Base-by-base conservation (phyloP, 371 early-diverging fungal genomes). In the Rhizomucor pusillus region DNA sequence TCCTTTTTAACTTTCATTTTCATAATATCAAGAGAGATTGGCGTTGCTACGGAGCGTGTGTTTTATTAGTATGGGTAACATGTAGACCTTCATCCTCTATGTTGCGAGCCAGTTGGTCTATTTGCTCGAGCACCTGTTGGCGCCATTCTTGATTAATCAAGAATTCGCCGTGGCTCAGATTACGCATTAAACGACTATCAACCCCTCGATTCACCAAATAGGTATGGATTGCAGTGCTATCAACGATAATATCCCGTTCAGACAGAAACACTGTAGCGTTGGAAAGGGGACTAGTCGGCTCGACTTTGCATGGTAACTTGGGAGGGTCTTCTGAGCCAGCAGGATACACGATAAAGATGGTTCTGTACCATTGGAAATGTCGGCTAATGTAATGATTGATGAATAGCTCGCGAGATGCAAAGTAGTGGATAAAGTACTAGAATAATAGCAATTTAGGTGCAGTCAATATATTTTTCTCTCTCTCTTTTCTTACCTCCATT, bases 311-410 rank as follows among this genome's bases (percentile, higher is more conserved):
- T 23, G 44, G 36, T 1, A 50, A 33, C 34, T 24, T 1, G 11
- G 59, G 40, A 24, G 33, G 43, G 5, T 52, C 23, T n/a, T 47
- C 10, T 1, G 57, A 41, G 12, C 47, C n/a, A 14, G 43, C 13
- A 9, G 50, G 34, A 29, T 63, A 49, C 22, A 58, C 60, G 52
- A 84, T 85, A 47, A 78, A 65, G 34, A 79, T 68, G 18, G 75
- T 66, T 50, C 81, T 67, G 52, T 68, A 75, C 88, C 88, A 87
- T 39, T 79, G 77, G 56, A 87, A 85, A 23, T 80, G 80, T 1
- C 86, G 71, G 37, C 71, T 66, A n/a, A 89, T 81, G 49, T 70
- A 86, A 60, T 85, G 66, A 5, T 79, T 79, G 22, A 81, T 85
- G 47, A 80, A 80, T 3, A 89, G 62, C 50, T 89, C 89, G 13